Evolutionary conservation across 23 red algal species (phyloP), one percentile per base, ranked within the genome.

Genomic region (Cyanidiococcus yangmingshanensis): DNA sequence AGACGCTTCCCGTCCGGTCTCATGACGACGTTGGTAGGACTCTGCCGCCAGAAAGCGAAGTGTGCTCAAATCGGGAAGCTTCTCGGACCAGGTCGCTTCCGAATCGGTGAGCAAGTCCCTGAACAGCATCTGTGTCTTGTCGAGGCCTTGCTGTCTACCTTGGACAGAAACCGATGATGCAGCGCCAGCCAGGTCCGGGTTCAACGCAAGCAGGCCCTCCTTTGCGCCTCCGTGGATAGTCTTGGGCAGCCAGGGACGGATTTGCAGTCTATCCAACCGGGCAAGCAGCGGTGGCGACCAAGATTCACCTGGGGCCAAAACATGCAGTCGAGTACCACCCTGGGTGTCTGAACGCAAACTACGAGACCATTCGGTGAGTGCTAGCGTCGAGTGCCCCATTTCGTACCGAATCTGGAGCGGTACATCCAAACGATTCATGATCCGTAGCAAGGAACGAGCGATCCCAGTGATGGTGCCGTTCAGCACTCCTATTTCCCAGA

Each of bases 211-310:
- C n/a, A n/a, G n/a, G n/a, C n/a, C n/a, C n/a, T n/a, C n/a, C n/a
- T n/a, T n/a, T n/a, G n/a, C n/a, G n/a, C n/a, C n/a, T n/a, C n/a
- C n/a, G n/a, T n/a, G n/a, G n/a, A n/a, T n/a, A n/a, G n/a, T n/a
- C n/a, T n/a, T n/a, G n/a, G n/a, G n/a, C n/a, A n/a, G 21, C 45
- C 45, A 54, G 45, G 63, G 63, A 12, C 63, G 63, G 16, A 71
- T 12, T 30, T 35, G 63, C n/a, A 71, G 21, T 7, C n/a, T 3
- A 35, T 35, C 63, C 21, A 71, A 29, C 12, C 32, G 63, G 12
- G 63, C 63, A 2, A 32, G 32, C 63, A 71, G 63, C 63, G 63
- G 63, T 35, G 63, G 63, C 27, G 63, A 71, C 63, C 63, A 71
- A 12, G 63, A 71, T 29, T 71, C 63, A 29, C 63, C n/a, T 2